phyloP scores from a whole-genome alignment of 352 stramenopile genomes.

The Albugo laibachii region DNA sequence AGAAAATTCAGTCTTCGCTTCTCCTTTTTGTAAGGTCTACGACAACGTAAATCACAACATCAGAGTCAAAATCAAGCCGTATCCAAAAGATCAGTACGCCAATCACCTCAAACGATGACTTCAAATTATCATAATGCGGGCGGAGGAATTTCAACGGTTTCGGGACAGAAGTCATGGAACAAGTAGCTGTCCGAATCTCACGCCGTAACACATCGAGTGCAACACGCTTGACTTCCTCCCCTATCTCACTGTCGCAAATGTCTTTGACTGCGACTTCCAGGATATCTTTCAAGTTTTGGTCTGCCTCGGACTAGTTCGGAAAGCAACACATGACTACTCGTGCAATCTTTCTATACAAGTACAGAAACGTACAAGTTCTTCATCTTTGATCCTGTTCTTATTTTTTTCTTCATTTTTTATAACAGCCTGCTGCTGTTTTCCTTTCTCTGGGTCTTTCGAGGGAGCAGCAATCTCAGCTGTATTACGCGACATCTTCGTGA shows the following conservation, averaged over 20 bases:
- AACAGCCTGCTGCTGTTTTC: no score
- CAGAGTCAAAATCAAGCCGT: no score
- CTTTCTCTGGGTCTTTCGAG: no score
- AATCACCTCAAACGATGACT: conserved; percentile 43
- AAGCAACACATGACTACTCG: no score
- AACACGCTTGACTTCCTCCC: conserved; percentile 51
- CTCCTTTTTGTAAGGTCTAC: conserved; percentile 17
- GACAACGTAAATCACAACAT: no score
- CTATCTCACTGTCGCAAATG: conserved; percentile 40
- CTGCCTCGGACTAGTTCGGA: conserved; percentile 59
- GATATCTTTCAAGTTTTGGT: conserved; percentile 85
- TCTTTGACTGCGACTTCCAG: conserved; percentile 76
- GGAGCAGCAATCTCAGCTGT: no score
- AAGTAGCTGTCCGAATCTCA: conserved; percentile 93
- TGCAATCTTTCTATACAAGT: no score
- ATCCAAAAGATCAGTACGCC: not conserved
- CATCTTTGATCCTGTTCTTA: no score
- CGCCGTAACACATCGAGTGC: conserved; percentile 92
- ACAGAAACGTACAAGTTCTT: no score
- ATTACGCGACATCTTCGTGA: no score
- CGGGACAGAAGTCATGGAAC: conserved; percentile 97
- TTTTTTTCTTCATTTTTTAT: no score
- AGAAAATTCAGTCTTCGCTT: conserved; percentile 64
- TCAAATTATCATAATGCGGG: conserved; percentile 89
- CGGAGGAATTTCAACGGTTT: conserved; percentile 99